A percentile compares a stretch with the other conserved stretches of the same genome.
Conservation (phyloP, 805 yeast genomes). For the Torulaspora gathmanii region DNA sequence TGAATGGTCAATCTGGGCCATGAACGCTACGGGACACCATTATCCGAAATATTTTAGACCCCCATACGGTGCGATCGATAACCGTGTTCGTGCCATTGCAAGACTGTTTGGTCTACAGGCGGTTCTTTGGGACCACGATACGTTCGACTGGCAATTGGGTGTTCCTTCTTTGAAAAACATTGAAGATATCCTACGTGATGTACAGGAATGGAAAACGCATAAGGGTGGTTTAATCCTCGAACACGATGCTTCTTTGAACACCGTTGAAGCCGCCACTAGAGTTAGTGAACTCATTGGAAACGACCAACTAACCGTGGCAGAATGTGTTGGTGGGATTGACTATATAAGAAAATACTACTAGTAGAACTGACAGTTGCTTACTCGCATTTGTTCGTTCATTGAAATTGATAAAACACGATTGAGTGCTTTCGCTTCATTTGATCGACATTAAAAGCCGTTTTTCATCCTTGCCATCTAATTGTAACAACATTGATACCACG, state of each 20-base stretch:
- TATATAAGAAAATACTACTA: constrained; percentile 43
- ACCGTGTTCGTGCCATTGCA: constrained; percentile 73
- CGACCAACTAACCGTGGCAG: constrained; percentile 70
- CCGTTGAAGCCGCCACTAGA: constrained; percentile 65
- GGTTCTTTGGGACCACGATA: constrained; percentile 87
- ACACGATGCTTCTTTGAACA: constrained; percentile 68
- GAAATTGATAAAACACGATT: not conserved
- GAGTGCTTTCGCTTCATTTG: constrained; percentile 16
- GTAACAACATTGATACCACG: constrained; percentile 71
- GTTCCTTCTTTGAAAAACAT: not conserved
- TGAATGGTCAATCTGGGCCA: constrained; percentile 96
- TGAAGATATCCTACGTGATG: constrained; percentile 51
- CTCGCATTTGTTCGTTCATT: not conserved
- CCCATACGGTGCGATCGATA: constrained; percentile 93
- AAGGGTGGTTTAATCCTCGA: constrained; percentile 70
- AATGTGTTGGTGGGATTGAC: constrained; percentile 65
- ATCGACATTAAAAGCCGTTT: constrained; percentile 57
- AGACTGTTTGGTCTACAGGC: constrained; percentile 82
- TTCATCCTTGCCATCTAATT: constrained; percentile 67
- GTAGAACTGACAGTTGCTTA: not conserved
- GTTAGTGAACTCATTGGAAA: constrained; percentile 52
- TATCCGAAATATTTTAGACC: constrained; percentile 93
- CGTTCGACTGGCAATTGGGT: constrained; percentile 80
- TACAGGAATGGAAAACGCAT: constrained; percentile 47
- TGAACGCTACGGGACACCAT: constrained; percentile 88